Evolutionary conservation across 192 early-diverging fungal species (phyloP).

Genomic region (Helicostylum pulchrum): DNA sequence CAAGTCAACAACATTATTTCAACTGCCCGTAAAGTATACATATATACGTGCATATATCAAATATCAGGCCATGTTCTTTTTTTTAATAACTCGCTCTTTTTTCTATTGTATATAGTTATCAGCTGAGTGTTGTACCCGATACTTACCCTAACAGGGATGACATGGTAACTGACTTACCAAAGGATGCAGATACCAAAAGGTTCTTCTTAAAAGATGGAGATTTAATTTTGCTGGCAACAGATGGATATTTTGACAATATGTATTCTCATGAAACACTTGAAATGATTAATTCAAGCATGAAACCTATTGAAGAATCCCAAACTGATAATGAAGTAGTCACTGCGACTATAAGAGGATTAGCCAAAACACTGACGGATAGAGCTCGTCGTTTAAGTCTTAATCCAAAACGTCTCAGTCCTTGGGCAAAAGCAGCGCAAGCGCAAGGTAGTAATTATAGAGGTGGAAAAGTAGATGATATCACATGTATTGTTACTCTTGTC

Average conservation of each 20-base stretch:
- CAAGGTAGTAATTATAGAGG: constrained; percentile 43
- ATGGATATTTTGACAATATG: constrained; percentile 63
- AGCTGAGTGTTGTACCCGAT: constrained; percentile 54
- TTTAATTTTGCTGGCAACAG: constrained; percentile 55
- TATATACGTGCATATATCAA: too few species aligned
- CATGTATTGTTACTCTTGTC: constrained; percentile 53
- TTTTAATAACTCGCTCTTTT: neutral
- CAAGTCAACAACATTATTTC: constrained; percentile 61
- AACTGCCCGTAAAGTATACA: constrained; percentile 50
- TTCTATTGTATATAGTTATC: constrained; percentile 39
- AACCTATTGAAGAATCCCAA: constrained; percentile 2
- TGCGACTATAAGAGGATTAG: constrained; percentile 42
- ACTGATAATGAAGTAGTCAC: constrained; percentile 30
- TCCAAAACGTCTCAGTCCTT: constrained; percentile 48
- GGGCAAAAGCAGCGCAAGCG: constrained; percentile 46
- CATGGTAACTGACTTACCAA: constrained; percentile 53
- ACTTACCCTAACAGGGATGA: constrained; percentile 47
- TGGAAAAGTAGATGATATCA: constrained; percentile 62
- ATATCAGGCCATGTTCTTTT: neutral
- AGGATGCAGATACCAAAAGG: constrained; percentile 48
- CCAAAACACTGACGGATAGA: constrained; percentile 49
- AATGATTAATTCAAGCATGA: constrained; percentile 43
- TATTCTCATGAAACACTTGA: constrained; percentile 51
- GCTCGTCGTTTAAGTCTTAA: constrained; percentile 49
- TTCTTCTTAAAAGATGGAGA: constrained; percentile 57